These are phyloP conservation scores for Bromus sterilis DNA, from an alignment of 176 grass and related monocot species.

Conservation along the genomic window DNA sequence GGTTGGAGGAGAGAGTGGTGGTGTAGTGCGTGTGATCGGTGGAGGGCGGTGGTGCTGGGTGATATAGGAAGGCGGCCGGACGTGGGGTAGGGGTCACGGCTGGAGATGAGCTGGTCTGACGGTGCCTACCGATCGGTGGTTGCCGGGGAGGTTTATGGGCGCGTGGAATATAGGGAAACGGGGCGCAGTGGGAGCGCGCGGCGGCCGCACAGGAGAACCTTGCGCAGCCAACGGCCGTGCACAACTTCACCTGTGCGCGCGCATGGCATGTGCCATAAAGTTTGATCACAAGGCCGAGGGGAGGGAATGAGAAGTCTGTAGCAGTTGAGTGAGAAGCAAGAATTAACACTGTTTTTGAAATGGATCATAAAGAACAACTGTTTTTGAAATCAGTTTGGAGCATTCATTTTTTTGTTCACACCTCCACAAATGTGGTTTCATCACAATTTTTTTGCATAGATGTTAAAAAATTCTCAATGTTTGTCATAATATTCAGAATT, in stretches of 20 bases:
- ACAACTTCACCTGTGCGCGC: not conserved
- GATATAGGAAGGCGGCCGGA: constrained; percentile 22
- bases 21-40: not conserved
- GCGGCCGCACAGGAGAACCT: not conserved
- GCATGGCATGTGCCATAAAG: not conserved
- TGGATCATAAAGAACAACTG: too few relatives aligned
- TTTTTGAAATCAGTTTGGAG: too few relatives aligned
- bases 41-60: not conserved
- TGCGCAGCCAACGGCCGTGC: not conserved
- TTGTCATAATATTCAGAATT: too few relatives aligned
- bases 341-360: too few relatives aligned
- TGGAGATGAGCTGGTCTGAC: constrained; percentile 44
- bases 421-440: too few relatives aligned
- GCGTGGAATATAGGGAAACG: constrained; percentile 24
- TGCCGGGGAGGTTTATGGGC: constrained; percentile 10
- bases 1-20: not conserved
- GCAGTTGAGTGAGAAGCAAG: not conserved
- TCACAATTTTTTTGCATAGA: too few relatives aligned
- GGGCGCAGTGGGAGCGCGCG: too few relatives aligned
- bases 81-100: not conserved
- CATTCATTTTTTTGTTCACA: too few relatives aligned
- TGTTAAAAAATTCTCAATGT: too few relatives aligned
- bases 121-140: constrained; percentile 21
- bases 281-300: not conserved
- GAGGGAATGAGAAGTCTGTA: not conserved